Evolutionary conservation across 345 rosid species (phyloP), one percentile per base, ranked within the genome.

Genomic region (Eucalyptus melliodora): DNA sequence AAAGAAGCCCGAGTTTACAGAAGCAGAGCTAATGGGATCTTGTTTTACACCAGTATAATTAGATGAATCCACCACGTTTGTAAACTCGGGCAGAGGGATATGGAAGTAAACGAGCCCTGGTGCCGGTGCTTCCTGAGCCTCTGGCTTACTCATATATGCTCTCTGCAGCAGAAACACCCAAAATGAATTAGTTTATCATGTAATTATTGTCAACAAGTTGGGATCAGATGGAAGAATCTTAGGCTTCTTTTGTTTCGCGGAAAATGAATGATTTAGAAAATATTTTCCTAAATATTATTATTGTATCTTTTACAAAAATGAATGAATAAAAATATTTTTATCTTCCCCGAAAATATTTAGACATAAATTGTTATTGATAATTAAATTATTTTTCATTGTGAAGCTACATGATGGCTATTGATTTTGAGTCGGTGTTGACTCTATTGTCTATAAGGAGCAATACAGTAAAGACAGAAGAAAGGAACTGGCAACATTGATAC

Each of bases 1-100:
- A 91, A 96, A 97, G 95, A 97, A 97, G 77, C 99, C 99, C 12
- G 99, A 96, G 94, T 97, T 97, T 53, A 95, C 93, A 72, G 94
- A 92, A 47, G 99, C 92, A 50, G 95, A 93, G 94, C 97, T 92
- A 65, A 96, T 95, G 9, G 69, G 87, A 89, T 97, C 98, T 92
- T 96, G 98, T 89, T 88, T 95, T 86, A 93, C 97, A n/a, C 99
- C 99, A 21, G 93, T 95, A 93, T 91, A 92, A 88, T 92, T 94
- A 3, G 98, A 91, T 40, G 94, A 89, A 50, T 93, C 94, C 37
- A 97, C 95, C 37, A 97, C 94, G 16, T 86, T 88, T 45, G 89
- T 67, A 86, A 94, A 96, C 89, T 97, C 99, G 34, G 99, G 98
- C 93, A 97, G 88, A 2, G 99, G 99, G 86, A 97, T 97, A 94